Evolutionary conservation across 2,329 filamentous ascomycete genomes (phyloP).

Genomic region (Emericellopsis cladophorae): DNA sequence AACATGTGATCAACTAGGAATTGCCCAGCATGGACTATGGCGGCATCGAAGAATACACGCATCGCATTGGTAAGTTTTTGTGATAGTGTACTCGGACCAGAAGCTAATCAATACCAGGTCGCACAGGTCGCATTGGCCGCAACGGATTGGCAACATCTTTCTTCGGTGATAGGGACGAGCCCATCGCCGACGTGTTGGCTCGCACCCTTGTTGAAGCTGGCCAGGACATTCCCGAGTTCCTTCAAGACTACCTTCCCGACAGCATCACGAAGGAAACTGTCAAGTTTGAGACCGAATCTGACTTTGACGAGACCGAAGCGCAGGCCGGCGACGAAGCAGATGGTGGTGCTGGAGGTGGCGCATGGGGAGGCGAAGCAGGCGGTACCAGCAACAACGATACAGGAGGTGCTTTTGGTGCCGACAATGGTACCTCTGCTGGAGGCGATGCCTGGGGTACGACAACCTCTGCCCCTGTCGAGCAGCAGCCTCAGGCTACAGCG

Average conservation of each 20-base stretch:
- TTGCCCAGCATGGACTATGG: constrained; percentile 62
- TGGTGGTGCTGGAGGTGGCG: constrained; percentile 9
- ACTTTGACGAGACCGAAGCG: constrained; percentile 30
- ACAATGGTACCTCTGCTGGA: constrained; percentile 1
- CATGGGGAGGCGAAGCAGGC: constrained; percentile 6
- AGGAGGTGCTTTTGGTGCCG: constrained; percentile 6
- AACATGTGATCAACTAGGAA: constrained; percentile 91
- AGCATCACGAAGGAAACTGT: constrained; percentile 31
- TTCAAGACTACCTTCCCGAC: constrained; percentile 51
- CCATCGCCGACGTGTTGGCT: constrained; percentile 60
- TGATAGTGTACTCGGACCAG: constrained; percentile 4
- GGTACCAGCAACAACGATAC: constrained; percentile 8
- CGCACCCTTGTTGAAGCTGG: constrained; percentile 71
- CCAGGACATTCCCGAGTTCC: constrained; percentile 73
- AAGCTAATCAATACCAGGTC: constrained; percentile 38
- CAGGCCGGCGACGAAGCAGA: constrained; percentile 6
- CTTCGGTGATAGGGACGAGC: constrained; percentile 66
- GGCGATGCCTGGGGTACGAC: constrained; percentile 5
- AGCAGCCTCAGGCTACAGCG: too few species aligned
- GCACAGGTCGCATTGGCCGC: constrained; percentile 88
- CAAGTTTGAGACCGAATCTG: constrained; percentile 42
- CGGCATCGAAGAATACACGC: constrained; percentile 88
- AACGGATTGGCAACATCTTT: constrained; percentile 79
- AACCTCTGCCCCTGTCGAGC: not conserved
- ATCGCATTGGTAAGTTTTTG: constrained; percentile 66